Percentiles rank a stretch among this genome's conserved stretches.
Evolutionary conservation across 768 basidiomycete genomes (phyloP).

Genomic region (Amyloporia xantha): DNA sequence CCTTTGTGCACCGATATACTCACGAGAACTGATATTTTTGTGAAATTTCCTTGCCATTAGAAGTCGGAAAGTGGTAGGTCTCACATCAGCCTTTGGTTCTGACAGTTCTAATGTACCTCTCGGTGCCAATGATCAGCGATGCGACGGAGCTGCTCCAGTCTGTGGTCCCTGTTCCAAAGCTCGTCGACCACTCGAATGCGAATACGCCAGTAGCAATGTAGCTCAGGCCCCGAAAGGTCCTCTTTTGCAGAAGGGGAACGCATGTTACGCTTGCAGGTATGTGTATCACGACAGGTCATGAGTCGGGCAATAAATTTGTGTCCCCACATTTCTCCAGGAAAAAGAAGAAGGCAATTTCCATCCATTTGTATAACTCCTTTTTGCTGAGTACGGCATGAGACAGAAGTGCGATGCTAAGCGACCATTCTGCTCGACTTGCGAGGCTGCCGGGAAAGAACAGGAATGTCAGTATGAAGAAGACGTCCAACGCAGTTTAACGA

Average conservation of each 20-base stretch:
- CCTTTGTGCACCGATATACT: no score
- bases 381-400: background rate
- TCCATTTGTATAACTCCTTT: background rate
- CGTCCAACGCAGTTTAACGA: constrained; percentile 11
- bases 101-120: background rate
- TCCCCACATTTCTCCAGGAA: constrained; percentile 6
- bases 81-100: background rate
- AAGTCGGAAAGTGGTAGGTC: constrained; percentile 17
- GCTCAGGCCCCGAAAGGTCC: constrained; percentile 14
- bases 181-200: constrained; percentile 17
- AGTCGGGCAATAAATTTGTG: background rate
- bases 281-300: background rate
- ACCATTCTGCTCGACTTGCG: constrained; percentile 20
- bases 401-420: constrained; percentile 23
- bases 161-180: constrained; percentile 22
- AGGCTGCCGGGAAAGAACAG: constrained; percentile 17
- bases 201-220: constrained; percentile 7
- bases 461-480: constrained; percentile 22
- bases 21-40: background rate
- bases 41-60: constrained; percentile 2
- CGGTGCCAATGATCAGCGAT: constrained; percentile 14
- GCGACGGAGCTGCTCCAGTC: constrained; percentile 17
- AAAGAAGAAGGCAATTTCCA: constrained; percentile 21
- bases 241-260: constrained; percentile 22
- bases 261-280: constrained; percentile 19